phyloP scores from a whole-genome alignment of 768 basidiomycete genomes.

The Serendipita indica region DNA sequence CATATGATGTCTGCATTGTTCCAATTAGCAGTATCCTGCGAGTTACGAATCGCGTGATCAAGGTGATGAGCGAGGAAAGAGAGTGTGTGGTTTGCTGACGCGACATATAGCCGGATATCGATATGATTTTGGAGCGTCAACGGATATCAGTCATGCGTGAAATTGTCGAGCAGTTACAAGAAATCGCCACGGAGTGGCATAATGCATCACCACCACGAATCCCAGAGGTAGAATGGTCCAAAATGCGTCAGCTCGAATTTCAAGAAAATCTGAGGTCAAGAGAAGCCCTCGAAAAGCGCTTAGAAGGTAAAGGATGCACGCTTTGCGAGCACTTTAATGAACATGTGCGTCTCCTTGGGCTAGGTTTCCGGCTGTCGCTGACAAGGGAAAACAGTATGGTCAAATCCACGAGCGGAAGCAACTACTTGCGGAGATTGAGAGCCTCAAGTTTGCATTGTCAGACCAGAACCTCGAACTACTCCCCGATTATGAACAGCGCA shows the following conservation, averaged over 20 bases:
- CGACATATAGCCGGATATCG: conserved; percentile 45
- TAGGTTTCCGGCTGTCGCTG: neutral
- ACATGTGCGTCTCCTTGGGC: conserved; percentile 41
- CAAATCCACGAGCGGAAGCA: conserved; percentile 61
- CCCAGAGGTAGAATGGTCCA: conserved; percentile 73
- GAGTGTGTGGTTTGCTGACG: neutral
- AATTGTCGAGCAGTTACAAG: conserved; percentile 35
- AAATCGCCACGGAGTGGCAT: conserved; percentile 42
- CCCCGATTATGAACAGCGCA: conserved; percentile 92
- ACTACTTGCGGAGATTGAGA: conserved; percentile 56
- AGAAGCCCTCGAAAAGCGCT: conserved; percentile 31
- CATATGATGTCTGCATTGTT: conserved; percentile 53
- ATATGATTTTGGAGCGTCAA: conserved; percentile 50
- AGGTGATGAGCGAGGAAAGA: conserved; percentile 45
- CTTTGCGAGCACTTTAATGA: conserved; percentile 52
- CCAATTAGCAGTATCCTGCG: conserved; percentile 60
- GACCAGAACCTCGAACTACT: conserved; percentile 94
- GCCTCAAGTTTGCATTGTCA: conserved; percentile 72
- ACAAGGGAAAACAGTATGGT: conserved; percentile 42
- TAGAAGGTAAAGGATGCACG: conserved; percentile 35
- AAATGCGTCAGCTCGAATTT: conserved; percentile 76
- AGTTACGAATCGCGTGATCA: conserved; percentile 53
- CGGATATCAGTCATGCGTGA: conserved; percentile 47
- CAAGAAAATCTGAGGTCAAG: conserved; percentile 63
- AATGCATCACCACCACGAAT: conserved; percentile 22